Evolutionary conservation across 2,329 filamentous ascomycete genomes (phyloP), one percentile per base, ranked within the genome.

Genomic region (Pyricularia sp.): DNA sequence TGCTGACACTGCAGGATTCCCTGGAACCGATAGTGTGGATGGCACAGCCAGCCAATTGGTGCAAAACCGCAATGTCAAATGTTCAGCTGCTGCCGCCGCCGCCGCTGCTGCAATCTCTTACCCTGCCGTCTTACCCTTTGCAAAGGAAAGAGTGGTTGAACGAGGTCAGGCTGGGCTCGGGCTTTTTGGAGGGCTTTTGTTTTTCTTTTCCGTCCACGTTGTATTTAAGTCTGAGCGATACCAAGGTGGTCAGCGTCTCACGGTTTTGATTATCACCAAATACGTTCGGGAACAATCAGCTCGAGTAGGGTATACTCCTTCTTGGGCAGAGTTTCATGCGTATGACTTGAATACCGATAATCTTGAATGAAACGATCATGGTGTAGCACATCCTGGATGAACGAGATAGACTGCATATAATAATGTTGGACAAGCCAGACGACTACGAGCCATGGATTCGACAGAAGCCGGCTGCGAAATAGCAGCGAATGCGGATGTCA

Each of bases 401-500:
- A 49, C 19, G 40, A 4, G 40, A 5, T n/a, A 49, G 40, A n/a
- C 7, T 49, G 2, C 7, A 9, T 19, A 49, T 49, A n/a, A 49
- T 49, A n/a, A 49, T 35, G 40, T 49, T 49, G 40, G 33, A n/a
- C 16, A 40, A 62, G 6, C 28, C 30, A 35, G 7, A 30, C 60
- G 10, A 35, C 30, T 30, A 19, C n/a, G 12, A 44, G 62, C 35
- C 24, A 31, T n/a, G 22, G 44, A 30, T 10, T 31, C 22, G 22
- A 49, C 19, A 49, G 40, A 22, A 19, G 28, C 1, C 62, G 10
- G 16, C 12, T 55, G 49, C n/a, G 28, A 12, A 16, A 63, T 59
- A n/a, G 77, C 59, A 74, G 79, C 59, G 78, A 82, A 69, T 67
- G 78, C 49, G 76, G 75, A 7, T 71, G 75, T 67, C 4, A 67